Evolutionary conservation across 352 stramenopile genomes (phyloP).

Genomic region (Phytopythium oedochilum): DNA sequence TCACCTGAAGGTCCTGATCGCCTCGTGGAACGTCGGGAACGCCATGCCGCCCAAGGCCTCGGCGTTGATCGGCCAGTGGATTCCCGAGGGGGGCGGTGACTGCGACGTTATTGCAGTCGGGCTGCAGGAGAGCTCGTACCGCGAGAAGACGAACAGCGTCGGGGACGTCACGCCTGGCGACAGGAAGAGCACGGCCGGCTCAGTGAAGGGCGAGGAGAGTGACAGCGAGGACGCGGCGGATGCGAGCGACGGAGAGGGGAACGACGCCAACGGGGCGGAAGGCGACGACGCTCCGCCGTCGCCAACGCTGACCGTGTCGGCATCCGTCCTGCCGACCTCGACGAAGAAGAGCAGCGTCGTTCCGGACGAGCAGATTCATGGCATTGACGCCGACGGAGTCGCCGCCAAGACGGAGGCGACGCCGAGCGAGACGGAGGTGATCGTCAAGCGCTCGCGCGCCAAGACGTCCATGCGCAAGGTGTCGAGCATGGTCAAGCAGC

Average conservation of each 20-base stretch:
- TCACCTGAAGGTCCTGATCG: constrained; percentile 51
- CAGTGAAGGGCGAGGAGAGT: constrained; percentile 13
- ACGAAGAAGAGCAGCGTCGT: not conserved
- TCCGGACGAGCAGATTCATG: not conserved
- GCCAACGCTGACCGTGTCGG: not conserved
- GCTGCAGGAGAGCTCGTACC: constrained; percentile 81
- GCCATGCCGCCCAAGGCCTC: constrained; percentile 63
- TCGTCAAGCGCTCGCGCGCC: constrained; percentile 55
- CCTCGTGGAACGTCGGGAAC: constrained; percentile 86
- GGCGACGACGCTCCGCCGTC: not conserved
- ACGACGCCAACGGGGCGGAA: constrained; percentile 20
- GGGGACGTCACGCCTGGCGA: constrained; percentile 18
- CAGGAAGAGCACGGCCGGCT: constrained; percentile 12
- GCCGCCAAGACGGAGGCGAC: not conserved
- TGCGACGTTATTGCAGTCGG: constrained; percentile 84
- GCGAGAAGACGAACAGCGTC: constrained; percentile 28
- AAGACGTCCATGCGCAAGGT: constrained; percentile 74
- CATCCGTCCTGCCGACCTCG: not conserved
- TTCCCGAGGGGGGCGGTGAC: constrained; percentile 67
- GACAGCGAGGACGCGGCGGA: constrained; percentile 16
- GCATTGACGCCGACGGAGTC: not conserved
- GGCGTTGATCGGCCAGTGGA: constrained; percentile 55
- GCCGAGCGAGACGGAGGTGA: constrained; percentile 31
- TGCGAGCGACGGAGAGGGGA: constrained; percentile 21
- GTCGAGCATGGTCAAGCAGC: constrained; percentile 48